These are phyloP conservation scores for Tetrahymena malaccensis DNA, from an alignment of 73 alveolate species.

Conservation along the genomic window DNA sequence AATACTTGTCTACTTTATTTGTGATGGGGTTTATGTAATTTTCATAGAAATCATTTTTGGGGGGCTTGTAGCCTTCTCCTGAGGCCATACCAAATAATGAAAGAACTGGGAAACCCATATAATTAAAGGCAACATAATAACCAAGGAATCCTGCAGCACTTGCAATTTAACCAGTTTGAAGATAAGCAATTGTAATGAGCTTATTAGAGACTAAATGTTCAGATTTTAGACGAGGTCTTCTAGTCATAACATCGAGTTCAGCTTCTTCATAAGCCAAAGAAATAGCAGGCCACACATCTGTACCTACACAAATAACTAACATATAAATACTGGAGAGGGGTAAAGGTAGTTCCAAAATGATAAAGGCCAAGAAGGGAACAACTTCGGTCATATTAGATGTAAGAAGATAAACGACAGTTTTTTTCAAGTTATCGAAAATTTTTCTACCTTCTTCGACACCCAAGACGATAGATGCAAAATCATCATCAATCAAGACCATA, in stretches of 20 bases:
- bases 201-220: slow-evolving; percentile 81
- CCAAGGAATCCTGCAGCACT: slow-evolving; percentile 73
- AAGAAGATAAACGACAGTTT: slow-evolving; percentile 70
- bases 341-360: slow-evolving; percentile 66
- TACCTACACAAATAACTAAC: slow-evolving; percentile 78
- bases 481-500: slow-evolving; percentile 92
- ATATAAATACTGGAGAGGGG: slow-evolving; percentile 79
- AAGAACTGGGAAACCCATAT: slow-evolving; percentile 72
- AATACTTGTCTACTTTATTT: neutral
- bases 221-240: slow-evolving; percentile 83
- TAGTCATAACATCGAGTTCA: slow-evolving; percentile 84
- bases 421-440: slow-evolving; percentile 85
- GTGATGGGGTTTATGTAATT: slow-evolving; percentile 6
- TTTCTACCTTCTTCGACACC: slow-evolving; percentile 97
- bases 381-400: slow-evolving; percentile 82
- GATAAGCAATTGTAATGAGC: slow-evolving; percentile 63
- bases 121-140: slow-evolving; percentile 72
- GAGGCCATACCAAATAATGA: slow-evolving; percentile 22
- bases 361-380: slow-evolving; percentile 69
- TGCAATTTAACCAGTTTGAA: slow-evolving; percentile 62
- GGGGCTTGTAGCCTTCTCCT: slow-evolving; percentile 11
- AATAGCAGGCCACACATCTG: slow-evolving; percentile 88
- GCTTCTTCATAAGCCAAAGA: slow-evolving; percentile 89
- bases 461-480: slow-evolving; percentile 90
- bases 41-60: neutral